Conservation (phyloP, 768 basidiomycete genomes). For the Leccinum subgranulosum region DNA sequence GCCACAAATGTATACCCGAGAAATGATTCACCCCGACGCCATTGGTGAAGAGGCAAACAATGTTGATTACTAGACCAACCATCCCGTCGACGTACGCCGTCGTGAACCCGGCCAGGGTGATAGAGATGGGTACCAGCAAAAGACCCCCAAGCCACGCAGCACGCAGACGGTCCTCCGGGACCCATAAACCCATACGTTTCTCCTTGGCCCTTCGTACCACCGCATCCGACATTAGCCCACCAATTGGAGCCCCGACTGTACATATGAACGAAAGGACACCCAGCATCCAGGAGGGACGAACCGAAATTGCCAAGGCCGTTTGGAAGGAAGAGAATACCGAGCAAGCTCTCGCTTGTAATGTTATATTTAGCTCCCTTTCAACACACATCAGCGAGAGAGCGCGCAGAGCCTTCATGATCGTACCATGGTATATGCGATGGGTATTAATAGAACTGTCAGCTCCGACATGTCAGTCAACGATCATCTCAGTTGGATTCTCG, state of each 20-base stretch:
- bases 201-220: slow-evolving; percentile 47
- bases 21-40: slow-evolving; percentile 55
- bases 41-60: slow-evolving; percentile 59
- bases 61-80: slow-evolving; percentile 47
- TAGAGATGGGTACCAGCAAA: slow-evolving; percentile 51
- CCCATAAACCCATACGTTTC: slow-evolving; percentile 53
- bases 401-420: slow-evolving; percentile 12
- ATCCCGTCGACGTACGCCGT: slow-evolving; percentile 48
- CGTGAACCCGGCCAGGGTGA: slow-evolving; percentile 47
- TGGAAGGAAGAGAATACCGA: slow-evolving; percentile 27
- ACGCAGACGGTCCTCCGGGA: slow-evolving; percentile 67
- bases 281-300: slow-evolving; percentile 1
- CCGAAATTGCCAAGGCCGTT: slow-evolving; percentile 27
- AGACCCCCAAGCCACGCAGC: slow-evolving; percentile 46
- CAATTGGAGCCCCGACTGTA: slow-evolving; percentile 57
- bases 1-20: neutral
- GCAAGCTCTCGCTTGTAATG: slow-evolving; percentile 20
- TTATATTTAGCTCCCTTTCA: slow-evolving; percentile 45
- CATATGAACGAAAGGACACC: neutral
- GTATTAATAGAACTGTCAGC: slow-evolving; percentile 44
- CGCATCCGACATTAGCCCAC: slow-evolving; percentile 57
- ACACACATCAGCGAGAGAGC: neutral
- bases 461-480: neutral
- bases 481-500: neutral
- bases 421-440: slow-evolving; percentile 67